Percentiles rank a stretch among this genome's conserved stretches.
These are phyloP conservation scores for Trichophyton rubrum DNA, from an alignment of 2,329 filamentous ascomycete genomes.

Conservation along the genomic window DNA sequence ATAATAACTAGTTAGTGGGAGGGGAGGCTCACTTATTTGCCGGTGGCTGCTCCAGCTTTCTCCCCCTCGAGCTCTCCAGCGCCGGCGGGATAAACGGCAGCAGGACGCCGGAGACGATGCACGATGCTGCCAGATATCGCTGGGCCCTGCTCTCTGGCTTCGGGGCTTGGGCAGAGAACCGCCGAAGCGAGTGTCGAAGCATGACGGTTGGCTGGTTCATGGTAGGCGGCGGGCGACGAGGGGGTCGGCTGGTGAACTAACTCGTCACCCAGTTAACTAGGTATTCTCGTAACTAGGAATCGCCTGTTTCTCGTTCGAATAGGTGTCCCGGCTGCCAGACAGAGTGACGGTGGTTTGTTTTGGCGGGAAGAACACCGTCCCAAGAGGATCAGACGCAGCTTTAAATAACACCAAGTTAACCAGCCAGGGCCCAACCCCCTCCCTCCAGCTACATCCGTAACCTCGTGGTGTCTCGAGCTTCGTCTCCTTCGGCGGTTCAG, in stretches of 20 bases:
- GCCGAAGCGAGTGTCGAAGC: conserved; percentile 29
- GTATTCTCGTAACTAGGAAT: not conserved
- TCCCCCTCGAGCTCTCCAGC: conserved; percentile 34
- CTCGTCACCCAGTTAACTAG: not conserved
- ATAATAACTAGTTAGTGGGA: not conserved
- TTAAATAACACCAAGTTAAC: not conserved
- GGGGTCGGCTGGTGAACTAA: not conserved
- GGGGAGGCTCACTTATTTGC: conserved; percentile 12
- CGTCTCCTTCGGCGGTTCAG: not conserved
- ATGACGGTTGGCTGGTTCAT: not conserved
- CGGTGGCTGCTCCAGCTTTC: conserved; percentile 27
- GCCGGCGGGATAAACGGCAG: conserved; percentile 37
- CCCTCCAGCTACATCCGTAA: not conserved
- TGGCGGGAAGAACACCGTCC: not conserved
- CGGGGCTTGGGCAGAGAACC: conserved; percentile 30
- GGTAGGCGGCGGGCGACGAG: not conserved
- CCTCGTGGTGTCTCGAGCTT: not conserved
- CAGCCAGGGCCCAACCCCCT: too few relatives aligned
- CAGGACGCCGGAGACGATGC: conserved; percentile 32
- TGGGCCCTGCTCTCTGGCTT: conserved; percentile 27
- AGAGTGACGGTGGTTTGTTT: not conserved
- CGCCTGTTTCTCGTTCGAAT: too few relatives aligned
- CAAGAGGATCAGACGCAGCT: not conserved
- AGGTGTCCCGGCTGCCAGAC: too few relatives aligned
- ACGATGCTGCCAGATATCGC: conserved; percentile 30